These are phyloP conservation scores for Balakata baccata DNA, from an alignment of 345 rosid genomes.

Conservation along the genomic window DNA sequence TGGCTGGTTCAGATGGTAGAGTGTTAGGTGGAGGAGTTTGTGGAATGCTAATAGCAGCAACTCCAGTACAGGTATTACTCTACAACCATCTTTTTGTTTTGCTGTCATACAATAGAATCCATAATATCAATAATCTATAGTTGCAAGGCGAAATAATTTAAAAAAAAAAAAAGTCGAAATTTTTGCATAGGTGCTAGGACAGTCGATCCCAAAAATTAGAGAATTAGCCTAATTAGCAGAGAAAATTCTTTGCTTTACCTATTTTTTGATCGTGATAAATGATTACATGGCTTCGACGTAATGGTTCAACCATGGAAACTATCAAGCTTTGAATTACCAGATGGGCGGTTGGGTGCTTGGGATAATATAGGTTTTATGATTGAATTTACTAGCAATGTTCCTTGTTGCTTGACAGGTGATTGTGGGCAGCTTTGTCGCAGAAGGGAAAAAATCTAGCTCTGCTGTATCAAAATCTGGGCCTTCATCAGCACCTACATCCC, in stretches of 20 bases:
- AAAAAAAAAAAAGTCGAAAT: too few species aligned
- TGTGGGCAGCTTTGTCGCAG: constrained; percentile 80
- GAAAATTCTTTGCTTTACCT: too few species aligned
- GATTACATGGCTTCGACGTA: background rate
- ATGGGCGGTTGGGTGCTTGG: background rate
- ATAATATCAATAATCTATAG: background rate
- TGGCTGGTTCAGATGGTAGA: constrained; percentile 71
- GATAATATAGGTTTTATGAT: background rate
- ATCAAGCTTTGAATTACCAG: background rate
- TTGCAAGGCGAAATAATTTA: background rate
- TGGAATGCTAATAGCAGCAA: constrained; percentile 71
- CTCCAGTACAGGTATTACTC: constrained; percentile 69
- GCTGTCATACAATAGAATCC: background rate
- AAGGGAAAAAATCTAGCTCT: constrained; percentile 49
- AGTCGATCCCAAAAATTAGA: too few species aligned
- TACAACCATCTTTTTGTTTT: background rate
- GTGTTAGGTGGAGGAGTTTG: constrained; percentile 81
- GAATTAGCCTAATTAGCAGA: too few species aligned
- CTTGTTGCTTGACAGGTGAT: constrained; percentile 50
- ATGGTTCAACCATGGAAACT: background rate
- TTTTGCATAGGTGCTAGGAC: too few species aligned
- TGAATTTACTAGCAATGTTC: background rate
- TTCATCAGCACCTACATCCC: constrained; percentile 43
- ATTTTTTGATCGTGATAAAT: background rate
- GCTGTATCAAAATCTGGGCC: constrained; percentile 49